Base-by-base conservation (phyloP, 164 flowering plant genomes). In the Akebia trifoliata region DNA sequence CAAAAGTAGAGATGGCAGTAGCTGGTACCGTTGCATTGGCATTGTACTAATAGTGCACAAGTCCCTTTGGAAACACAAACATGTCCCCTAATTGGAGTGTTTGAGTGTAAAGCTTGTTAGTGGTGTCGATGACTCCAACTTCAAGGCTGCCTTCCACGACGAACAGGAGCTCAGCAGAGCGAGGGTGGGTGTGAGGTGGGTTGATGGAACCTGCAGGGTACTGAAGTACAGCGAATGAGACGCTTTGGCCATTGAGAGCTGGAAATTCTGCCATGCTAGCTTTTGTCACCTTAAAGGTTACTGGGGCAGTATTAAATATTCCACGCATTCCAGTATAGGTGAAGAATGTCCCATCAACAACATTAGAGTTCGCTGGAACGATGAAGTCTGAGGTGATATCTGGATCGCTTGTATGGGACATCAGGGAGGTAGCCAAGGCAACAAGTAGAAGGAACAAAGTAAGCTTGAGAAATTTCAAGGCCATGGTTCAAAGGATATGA, bases 181-280 rank as follows among this genome's bases (percentile, higher is more conserved):
- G 63, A 1, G 80, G 72, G 38, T 76, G 80, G 15, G 70, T 61
- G 56, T 76, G 76, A 14, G 65, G 70, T 0, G 76, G 73, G 45
- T 71, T 68, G 25, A 68, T 43, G 2, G 51, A 1, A 10, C 63
- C 64, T 2, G 50, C 47, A 18, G 78, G 75, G 62, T 21, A 71
- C 8, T 57, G 65, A 5, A 65, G 70, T 1, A 71, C 35, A 15
- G 70, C 69, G 10, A 26, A 39, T 11, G 78, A 74, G 22, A 68
- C 72, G 20, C 78, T 68, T 37, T 74, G 74, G 0, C 74, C 72
- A 26, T 66, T 54, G 11, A 74, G 64, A 14, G 69, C 69, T 0
- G 71, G 77, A 30, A 71, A 68, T 31, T 74, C 70, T 9, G 50
- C 64, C 65, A 64, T 54, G 60, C 54, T 65, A 8, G 64, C 74